phyloP scores from a whole-genome alignment of 805 yeast genomes.

The Candida chauliodis region DNA sequence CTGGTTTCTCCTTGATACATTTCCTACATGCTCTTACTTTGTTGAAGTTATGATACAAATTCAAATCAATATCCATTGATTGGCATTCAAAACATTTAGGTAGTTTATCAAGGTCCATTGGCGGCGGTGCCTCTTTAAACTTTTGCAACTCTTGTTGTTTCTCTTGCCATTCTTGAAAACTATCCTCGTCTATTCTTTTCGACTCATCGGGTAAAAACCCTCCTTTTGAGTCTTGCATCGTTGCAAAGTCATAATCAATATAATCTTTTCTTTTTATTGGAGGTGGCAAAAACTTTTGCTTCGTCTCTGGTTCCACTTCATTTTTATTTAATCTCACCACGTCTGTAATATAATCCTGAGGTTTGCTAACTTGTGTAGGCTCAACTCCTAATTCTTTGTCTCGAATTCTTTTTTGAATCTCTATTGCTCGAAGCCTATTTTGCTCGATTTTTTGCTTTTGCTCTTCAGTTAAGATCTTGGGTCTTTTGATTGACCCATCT shows the following conservation, averaged over 20 bases:
- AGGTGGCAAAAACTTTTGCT: slow-evolving; percentile 21
- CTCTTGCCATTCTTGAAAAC: slow-evolving; percentile 47
- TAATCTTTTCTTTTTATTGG: slow-evolving; percentile 58
- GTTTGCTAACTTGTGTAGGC: slow-evolving; percentile 9
- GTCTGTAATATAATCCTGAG: slow-evolving; percentile 29
- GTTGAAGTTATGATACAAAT: slow-evolving; percentile 63
- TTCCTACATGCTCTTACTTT: slow-evolving; percentile 70
- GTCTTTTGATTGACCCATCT: slow-evolving; percentile 15
- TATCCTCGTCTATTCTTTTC: slow-evolving; percentile 11
- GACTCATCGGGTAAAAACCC: slow-evolving; percentile 58
- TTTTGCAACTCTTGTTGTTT: slow-evolving; percentile 37
- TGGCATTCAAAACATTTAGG: slow-evolving; percentile 84
- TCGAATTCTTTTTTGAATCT: slow-evolving; percentile 27
- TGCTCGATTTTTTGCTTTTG: slow-evolving; percentile 48
- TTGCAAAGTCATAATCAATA: slow-evolving; percentile 82
- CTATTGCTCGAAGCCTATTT: slow-evolving; percentile 53
- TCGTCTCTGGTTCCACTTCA: slow-evolving; percentile 10
- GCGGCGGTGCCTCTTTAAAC: slow-evolving; percentile 62
- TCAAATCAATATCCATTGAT: slow-evolving; percentile 75
- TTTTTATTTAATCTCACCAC: slow-evolving; percentile 13
- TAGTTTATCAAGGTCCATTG: slow-evolving; percentile 65
- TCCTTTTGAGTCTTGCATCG: slow-evolving; percentile 85
- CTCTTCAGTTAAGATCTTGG: slow-evolving; percentile 42
- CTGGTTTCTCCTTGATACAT: slow-evolving; percentile 72
- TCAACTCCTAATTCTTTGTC: slow-evolving; percentile 37